Percentiles rank a stretch among this genome's conserved stretches.
Evolutionary conservation across 148 eudicot genomes (phyloP).

Genomic region (Rhododendron ovatum): DNA sequence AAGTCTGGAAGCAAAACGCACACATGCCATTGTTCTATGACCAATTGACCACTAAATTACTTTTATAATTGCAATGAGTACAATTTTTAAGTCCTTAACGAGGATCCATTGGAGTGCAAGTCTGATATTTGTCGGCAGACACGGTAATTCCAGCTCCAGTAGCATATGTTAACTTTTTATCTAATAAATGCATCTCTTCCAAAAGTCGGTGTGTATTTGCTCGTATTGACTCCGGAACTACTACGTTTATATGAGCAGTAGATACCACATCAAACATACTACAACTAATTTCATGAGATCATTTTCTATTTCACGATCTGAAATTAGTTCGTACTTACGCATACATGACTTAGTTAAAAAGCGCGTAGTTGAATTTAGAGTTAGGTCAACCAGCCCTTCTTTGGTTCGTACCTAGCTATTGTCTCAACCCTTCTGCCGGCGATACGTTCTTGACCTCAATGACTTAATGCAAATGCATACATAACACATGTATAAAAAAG

Average conservation of each 20-base stretch:
- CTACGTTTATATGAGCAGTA: neutral
- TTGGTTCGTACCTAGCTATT: neutral
- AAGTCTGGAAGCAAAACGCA: neutral
- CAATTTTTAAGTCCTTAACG: too few species aligned
- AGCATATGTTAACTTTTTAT: neutral
- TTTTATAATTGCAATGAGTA: neutral
- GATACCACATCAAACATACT: neutral
- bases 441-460: neutral
- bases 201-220: neutral
- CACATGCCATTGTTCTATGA: neutral
- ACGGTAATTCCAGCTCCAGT: neutral
- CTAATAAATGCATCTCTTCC: neutral
- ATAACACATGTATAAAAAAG: neutral
- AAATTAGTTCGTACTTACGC: neutral
- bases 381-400: neutral
- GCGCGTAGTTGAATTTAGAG: neutral
- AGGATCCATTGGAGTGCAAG: too few species aligned
- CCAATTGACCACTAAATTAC: neutral
- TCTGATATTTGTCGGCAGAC: neutral
- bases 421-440: neutral
- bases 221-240: neutral
- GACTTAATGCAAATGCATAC: neutral
- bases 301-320: neutral
- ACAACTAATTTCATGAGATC: neutral
- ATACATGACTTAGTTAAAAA: too few species aligned